Conservation (phyloP, 2,329 filamentous ascomycete species). For the Metarhizium robertsii region DNA sequence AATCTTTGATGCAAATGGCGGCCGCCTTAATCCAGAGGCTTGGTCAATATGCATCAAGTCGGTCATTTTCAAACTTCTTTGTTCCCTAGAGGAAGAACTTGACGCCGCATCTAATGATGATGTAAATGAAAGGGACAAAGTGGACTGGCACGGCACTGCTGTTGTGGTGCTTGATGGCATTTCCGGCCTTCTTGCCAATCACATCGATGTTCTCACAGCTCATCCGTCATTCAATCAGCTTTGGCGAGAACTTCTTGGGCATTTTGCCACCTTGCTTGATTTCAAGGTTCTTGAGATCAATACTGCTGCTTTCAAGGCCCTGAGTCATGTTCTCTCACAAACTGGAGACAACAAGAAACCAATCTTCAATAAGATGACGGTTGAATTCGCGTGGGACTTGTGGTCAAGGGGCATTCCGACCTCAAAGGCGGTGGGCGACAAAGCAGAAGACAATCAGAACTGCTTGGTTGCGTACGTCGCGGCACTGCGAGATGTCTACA, state of each 20-base stretch:
- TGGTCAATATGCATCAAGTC: slow-evolving; percentile 78
- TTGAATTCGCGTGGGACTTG: slow-evolving; percentile 57
- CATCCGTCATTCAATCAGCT: slow-evolving; percentile 59
- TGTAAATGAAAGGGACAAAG: slow-evolving; percentile 31
- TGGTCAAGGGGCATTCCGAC: slow-evolving; percentile 60
- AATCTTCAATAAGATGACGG: slow-evolving; percentile 38
- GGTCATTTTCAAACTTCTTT: slow-evolving; percentile 70
- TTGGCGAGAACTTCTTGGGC: slow-evolving; percentile 65
- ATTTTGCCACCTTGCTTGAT: slow-evolving; percentile 56
- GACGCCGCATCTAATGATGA: slow-evolving; percentile 26
- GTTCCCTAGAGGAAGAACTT: slow-evolving; percentile 55
- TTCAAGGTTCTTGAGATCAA: slow-evolving; percentile 60
- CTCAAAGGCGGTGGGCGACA: slow-evolving; percentile 22
- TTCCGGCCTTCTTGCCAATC: slow-evolving; percentile 63
- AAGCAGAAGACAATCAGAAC: slow-evolving; percentile 60
- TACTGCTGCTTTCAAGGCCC: slow-evolving; percentile 59
- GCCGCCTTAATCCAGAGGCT: slow-evolving; percentile 64
- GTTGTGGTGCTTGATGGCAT: slow-evolving; percentile 66
- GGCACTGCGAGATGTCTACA: slow-evolving; percentile 68
- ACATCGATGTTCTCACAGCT: slow-evolving; percentile 61
- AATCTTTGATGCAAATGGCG: slow-evolving; percentile 86
- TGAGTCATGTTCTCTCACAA: slow-evolving; percentile 52
- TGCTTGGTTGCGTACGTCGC: slow-evolving; percentile 79
- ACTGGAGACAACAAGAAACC: slow-evolving; percentile 32
- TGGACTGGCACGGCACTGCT: slow-evolving; percentile 65